Conservation (phyloP, 139 green algal species). For the Ulvella scutata region DNA sequence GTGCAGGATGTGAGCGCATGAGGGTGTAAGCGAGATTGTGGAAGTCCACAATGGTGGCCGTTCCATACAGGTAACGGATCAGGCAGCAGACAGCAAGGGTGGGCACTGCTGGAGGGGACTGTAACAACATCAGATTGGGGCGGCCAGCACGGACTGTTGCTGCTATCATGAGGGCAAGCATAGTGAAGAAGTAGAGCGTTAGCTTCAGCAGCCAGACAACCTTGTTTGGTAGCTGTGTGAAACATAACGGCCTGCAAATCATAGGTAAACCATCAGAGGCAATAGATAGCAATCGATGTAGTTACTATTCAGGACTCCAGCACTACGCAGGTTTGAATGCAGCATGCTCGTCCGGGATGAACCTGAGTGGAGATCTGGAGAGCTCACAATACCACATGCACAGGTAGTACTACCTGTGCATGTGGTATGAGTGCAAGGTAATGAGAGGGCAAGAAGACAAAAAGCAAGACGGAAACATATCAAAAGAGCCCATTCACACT, state of each 20-base stretch:
- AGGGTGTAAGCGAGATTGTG: conserved; percentile 92
- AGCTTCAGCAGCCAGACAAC: conserved; percentile 51
- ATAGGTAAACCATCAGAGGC: too few relatives aligned
- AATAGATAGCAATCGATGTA: too few relatives aligned
- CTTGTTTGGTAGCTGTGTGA: conserved; percentile 24
- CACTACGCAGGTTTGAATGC: too few relatives aligned
- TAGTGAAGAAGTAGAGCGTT: conserved; percentile 27
- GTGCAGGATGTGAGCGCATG: conserved; percentile 23
- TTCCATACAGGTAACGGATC: conserved; percentile 31
- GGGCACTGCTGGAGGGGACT: conserved; percentile 83
- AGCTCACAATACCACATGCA: too few relatives aligned
- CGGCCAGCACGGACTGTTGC: conserved; percentile 19
- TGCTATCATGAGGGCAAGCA: conserved; percentile 46
- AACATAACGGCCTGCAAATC: neutral
- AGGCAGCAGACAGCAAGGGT: conserved; percentile 59
- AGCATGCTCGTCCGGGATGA: too few relatives aligned
- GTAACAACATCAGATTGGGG: conserved; percentile 45
- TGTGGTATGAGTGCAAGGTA: too few relatives aligned
- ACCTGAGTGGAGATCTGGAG: too few relatives aligned
- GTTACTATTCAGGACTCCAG: too few relatives aligned
- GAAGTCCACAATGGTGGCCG: conserved; percentile 80
- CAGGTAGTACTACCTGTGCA: too few relatives aligned
- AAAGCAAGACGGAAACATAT: too few relatives aligned
- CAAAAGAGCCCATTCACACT: too few relatives aligned
- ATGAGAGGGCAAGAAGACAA: too few relatives aligned